Evolutionary conservation across 2,329 filamentous ascomycete genomes (phyloP).

Genomic region (Aspergillus ruber): DNA sequence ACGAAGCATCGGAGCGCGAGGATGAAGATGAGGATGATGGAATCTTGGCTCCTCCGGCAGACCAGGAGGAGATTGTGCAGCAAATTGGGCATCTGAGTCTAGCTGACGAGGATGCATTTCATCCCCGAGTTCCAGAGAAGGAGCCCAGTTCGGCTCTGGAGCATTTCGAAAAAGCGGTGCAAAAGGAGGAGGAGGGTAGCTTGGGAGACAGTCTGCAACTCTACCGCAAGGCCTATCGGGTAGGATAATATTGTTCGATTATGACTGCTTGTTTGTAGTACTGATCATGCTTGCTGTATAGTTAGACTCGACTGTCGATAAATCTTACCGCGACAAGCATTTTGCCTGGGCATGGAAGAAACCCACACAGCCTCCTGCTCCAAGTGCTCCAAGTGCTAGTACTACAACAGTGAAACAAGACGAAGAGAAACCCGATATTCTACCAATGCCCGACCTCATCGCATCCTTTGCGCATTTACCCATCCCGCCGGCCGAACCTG

Average conservation of each 20-base stretch:
- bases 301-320: constrained; percentile 80
- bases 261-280: constrained; percentile 3
- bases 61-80: constrained; percentile 28
- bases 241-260: constrained; percentile 34
- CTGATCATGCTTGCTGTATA: constrained; percentile 31
- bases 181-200: constrained; percentile 77
- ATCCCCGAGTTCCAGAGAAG: constrained; percentile 16
- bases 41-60: constrained; percentile 9
- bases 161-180: constrained; percentile 85
- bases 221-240: constrained; percentile 85
- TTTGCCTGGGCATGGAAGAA: constrained; percentile 62
- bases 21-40: constrained; percentile 28
- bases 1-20: constrained; percentile 32
- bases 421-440: constrained; percentile 42
- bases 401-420: constrained; percentile 53
- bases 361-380: constrained; percentile 32
- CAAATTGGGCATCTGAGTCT: constrained; percentile 31
- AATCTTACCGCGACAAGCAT: constrained; percentile 83
- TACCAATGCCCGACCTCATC: constrained; percentile 63
- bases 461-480: constrained; percentile 63
- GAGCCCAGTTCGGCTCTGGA: constrained; percentile 75
- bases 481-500: constrained; percentile 62
- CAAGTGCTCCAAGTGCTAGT: constrained; percentile 47
- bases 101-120: constrained; percentile 36
- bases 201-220: constrained; percentile 81